Base-by-base conservation (phyloP, 2,329 filamentous ascomycete species). In the Biscogniauxia mediterranea region DNA sequence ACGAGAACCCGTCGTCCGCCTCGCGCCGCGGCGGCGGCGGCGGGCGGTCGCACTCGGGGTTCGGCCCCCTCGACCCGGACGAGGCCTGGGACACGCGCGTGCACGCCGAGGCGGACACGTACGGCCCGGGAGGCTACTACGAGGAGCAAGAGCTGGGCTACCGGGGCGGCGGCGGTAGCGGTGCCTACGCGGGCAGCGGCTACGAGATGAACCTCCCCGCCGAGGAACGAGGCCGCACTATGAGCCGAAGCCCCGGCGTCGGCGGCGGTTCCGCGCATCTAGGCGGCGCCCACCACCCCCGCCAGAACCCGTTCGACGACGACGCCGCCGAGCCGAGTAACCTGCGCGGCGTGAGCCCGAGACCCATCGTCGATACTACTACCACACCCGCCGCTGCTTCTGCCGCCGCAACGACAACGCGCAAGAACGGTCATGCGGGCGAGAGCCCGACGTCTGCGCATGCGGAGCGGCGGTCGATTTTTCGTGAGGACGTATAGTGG, bases 81-180 rank as follows among this genome's bases (percentile, higher is more conserved):
- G 91, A 93, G 71, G 91, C 91, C 1, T 96, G 92, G 92, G 91
- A 95, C 77, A 78, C 90, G 65, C 82, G 90, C 62, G 91, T 96
- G 4, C 90, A 90, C 61, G 82, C 87, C 68, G 91, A 93, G 74
- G 85, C 88, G 19, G 87, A 89, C 71, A 78, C 26, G 13, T 87
- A 88, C 72, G 85, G 84, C 1, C 77, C 79, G 1, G 80, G 80
- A 21, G 83, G 82, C 49, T 91, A 91, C 75, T 89, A 91, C 71
- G 91, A 94, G 73, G 90, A 92, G 77, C 86, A 90, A 71, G 90
- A 93, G 75, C 78, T 92, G 5, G 89, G 88, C 1, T 79, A 79
- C 28, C 83, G 83, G 55, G 91, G 91, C 6, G 77, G 76, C 64
- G 78, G 42, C 46, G 62, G 62, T 46, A 78, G 42, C 46, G 62